Evolutionary conservation across 768 basidiomycete genomes (phyloP), one percentile per base, ranked within the genome.

Genomic region (Hydnomerulius pinastri): DNA sequence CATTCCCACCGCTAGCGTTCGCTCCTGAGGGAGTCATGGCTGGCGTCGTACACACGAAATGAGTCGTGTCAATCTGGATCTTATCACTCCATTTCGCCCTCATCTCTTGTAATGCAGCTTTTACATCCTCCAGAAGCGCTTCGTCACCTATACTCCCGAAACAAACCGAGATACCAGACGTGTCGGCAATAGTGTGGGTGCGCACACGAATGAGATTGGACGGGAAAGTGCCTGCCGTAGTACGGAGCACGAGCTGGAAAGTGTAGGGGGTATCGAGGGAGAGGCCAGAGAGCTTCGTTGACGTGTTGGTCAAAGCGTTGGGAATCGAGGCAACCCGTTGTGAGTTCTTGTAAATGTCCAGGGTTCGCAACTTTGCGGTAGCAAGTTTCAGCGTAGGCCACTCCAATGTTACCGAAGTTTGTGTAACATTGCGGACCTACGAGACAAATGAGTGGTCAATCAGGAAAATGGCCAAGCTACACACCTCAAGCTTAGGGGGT

Each of bases 61-160:
- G 96, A 0, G 95, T 98, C 9, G 96, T 98, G 64, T 99, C 96
- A 50, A 98, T 95, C 72, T 95, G 91, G 33, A 99, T 94, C 62
- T 84, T 88, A 57, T 95, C 88, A 61, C 85, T 90, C 86, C 88
- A 94, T 57, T 87, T 87, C 0, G 92, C 96, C 35, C 78, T 80
- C 89, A 98, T 97, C 60, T 90, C 85, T 39, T 78, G 66, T 46
- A 99, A 70, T 7, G 92, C 91, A 48, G 82, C 66, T 67, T 91
- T 92, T 27, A 88, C 85, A 54, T 93, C 85, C 62, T 90, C 87
- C 48, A 96, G 76, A 50, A 95, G 64, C 4, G 82, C 78, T 0
- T 73, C 67, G 57, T 97, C 93, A 51, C 90, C 80, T 2, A 97
- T 82, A 39, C 86, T 93, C 2, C 94, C 97, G 59, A 98, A 98